Conservation (phyloP, 2,329 filamentous ascomycete genomes). For the Venturia pyrina region DNA sequence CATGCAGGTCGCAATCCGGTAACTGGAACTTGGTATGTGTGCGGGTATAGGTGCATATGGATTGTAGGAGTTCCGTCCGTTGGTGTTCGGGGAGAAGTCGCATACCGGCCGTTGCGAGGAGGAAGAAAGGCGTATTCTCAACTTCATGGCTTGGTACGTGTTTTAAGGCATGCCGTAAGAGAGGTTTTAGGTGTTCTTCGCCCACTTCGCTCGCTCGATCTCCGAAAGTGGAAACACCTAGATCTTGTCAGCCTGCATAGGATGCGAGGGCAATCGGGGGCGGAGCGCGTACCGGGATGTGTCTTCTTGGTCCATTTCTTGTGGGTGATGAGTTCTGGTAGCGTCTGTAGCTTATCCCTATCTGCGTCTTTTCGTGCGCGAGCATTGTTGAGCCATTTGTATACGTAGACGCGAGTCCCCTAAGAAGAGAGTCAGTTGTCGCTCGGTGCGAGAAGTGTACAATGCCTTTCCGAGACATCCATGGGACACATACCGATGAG, state of each 20-base stretch:
- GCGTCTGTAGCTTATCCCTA: constrained; percentile 49
- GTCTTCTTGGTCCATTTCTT: constrained; percentile 91
- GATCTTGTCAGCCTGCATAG: background rate
- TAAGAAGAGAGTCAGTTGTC: constrained; percentile 19
- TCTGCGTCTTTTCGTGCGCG: constrained; percentile 54
- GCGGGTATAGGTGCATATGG: constrained; percentile 75
- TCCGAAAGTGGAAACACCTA: constrained; percentile 77
- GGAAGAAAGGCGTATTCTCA: constrained; percentile 78
- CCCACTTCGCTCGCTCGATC: constrained; percentile 67
- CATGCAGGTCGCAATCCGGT: constrained; percentile 79
- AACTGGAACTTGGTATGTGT: constrained; percentile 70
- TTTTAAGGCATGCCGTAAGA: constrained; percentile 72
- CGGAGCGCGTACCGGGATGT: constrained; percentile 53
- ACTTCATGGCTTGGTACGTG: constrained; percentile 69
- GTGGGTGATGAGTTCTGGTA: constrained; percentile 76
- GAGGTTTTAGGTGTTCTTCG: constrained; percentile 64
- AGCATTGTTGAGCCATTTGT: constrained; percentile 77
- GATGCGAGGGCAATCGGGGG: background rate
- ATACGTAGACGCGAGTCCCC: constrained; percentile 88
- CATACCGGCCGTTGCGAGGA: constrained; percentile 94
- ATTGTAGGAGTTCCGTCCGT: constrained; percentile 60
- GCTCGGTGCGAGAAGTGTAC: background rate
- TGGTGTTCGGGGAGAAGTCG: constrained; percentile 68
- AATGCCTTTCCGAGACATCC: background rate
- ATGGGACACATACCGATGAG: constrained; percentile 56